Evolutionary conservation across 768 basidiomycete species (phyloP).

Genomic region (Leucocoprinus sp.): DNA sequence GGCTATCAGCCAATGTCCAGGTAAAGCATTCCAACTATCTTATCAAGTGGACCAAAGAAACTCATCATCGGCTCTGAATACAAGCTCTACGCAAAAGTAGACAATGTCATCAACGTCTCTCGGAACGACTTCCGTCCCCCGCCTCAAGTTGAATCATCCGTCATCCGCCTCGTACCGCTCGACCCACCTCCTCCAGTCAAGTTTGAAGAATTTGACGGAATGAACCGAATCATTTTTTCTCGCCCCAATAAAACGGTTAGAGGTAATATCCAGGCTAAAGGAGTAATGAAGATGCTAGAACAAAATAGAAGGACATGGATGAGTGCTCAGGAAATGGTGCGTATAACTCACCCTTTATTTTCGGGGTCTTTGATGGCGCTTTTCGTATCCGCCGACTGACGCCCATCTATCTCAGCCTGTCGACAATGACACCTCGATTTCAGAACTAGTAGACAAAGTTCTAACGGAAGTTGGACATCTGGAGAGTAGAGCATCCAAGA

Average conservation of each 20-base stretch:
- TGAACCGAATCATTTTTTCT: slow-evolving; percentile 85
- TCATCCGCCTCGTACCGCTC: slow-evolving; percentile 83
- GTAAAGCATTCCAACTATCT: slow-evolving; percentile 16
- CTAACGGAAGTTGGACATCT: slow-evolving; percentile 62
- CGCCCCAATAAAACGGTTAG: slow-evolving; percentile 86
- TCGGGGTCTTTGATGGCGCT: neutral
- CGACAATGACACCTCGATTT: slow-evolving; percentile 64
- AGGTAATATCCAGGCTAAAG: slow-evolving; percentile 89
- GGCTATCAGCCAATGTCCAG: slow-evolving; percentile 93
- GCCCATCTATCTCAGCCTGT: slow-evolving; percentile 40
- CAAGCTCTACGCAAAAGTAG: slow-evolving; percentile 86
- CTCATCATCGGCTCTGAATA: too few relatives aligned
- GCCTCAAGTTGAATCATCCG: slow-evolving; percentile 88
- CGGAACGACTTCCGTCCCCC: slow-evolving; percentile 96
- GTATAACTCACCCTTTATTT: neutral
- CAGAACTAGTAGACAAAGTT: slow-evolving; percentile 62
- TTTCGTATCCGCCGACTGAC: neutral
- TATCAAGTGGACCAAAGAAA: too few relatives aligned
- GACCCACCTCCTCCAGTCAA: slow-evolving; percentile 94
- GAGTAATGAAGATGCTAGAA: slow-evolving; percentile 91
- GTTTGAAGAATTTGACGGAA: slow-evolving; percentile 97
- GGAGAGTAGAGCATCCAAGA: slow-evolving; percentile 82
- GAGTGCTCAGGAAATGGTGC: slow-evolving; percentile 63
- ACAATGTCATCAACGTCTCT: slow-evolving; percentile 94
- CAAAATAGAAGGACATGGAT: slow-evolving; percentile 92